These are phyloP conservation scores for Chloranthus sessilifolius DNA, from an alignment of 164 flowering plant species.

Conservation along the genomic window DNA sequence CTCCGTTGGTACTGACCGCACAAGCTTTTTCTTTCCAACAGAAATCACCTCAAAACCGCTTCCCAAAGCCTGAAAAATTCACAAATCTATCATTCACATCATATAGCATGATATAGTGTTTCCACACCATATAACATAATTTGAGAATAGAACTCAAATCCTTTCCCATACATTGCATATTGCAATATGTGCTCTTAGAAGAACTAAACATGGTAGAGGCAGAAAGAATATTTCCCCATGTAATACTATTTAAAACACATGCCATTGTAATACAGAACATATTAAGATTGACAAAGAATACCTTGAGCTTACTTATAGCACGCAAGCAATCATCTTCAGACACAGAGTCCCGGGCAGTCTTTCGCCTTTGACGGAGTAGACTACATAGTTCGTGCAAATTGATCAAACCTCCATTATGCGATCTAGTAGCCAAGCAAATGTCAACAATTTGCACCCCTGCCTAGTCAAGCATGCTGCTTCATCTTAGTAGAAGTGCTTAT, in stretches of 20 bases:
- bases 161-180: neutral
- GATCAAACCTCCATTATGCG: conserved; percentile 91
- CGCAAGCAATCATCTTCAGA: conserved; percentile 97
- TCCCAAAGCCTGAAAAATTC: conserved; percentile 60
- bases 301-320: conserved; percentile 94
- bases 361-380: conserved; percentile 72
- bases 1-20: conserved; percentile 95
- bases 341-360: conserved; percentile 76
- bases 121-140: neutral
- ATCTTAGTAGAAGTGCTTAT: conserved; percentile 6
- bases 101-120: neutral
- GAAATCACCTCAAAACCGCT: conserved; percentile 93
- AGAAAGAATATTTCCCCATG: too few relatives aligned
- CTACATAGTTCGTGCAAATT: conserved; percentile 79
- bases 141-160: neutral
- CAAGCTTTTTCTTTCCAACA: conserved; percentile 87
- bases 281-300: conserved; percentile 22
- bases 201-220: too few relatives aligned
- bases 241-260: neutral
- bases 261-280: neutral
- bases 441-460: conserved; percentile 96
- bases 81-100: neutral
- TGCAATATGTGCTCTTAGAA: too few relatives aligned
- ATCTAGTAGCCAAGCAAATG: conserved; percentile 89
- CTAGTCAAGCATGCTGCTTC: conserved; percentile 30